Evolutionary conservation across 2,329 filamentous ascomycete genomes (phyloP).

Genomic region (Fusarium tupiense): DNA sequence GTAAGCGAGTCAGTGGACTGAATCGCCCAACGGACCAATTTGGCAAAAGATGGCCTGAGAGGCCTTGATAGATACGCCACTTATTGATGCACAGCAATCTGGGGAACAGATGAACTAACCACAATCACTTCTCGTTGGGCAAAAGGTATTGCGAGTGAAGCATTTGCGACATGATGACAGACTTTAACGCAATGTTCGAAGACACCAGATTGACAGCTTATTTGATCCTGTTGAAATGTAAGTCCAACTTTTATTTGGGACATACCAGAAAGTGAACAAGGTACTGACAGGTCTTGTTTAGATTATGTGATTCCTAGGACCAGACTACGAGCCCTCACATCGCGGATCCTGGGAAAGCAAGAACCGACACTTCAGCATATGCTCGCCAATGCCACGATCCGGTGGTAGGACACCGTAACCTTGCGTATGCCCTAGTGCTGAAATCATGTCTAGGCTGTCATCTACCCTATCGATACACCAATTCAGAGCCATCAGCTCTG

Average conservation of each 20-base stretch:
- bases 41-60: not conserved
- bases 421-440: fast-evolving
- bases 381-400: not conserved
- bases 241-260: fast-evolving
- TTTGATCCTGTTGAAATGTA: not conserved
- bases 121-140: not conserved
- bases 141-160: fast-evolving
- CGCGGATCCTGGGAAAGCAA: not conserved
- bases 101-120: not conserved
- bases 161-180: not conserved
- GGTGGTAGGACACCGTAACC: not conserved
- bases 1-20: not conserved
- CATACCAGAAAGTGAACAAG: not conserved
- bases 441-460: not conserved
- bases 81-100: not conserved
- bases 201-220: not conserved
- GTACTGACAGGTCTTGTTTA: not conserved
- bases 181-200: not conserved
- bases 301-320: not conserved
- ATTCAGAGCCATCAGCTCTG: not conserved
- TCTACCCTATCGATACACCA: not conserved
- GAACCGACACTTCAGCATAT: not conserved
- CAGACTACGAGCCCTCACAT: not conserved
- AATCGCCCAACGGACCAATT: not conserved
- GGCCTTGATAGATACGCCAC: not conserved